Base-by-base conservation (phyloP, 176 grass and related monocot species). In the Neostapfia colusana region DNA sequence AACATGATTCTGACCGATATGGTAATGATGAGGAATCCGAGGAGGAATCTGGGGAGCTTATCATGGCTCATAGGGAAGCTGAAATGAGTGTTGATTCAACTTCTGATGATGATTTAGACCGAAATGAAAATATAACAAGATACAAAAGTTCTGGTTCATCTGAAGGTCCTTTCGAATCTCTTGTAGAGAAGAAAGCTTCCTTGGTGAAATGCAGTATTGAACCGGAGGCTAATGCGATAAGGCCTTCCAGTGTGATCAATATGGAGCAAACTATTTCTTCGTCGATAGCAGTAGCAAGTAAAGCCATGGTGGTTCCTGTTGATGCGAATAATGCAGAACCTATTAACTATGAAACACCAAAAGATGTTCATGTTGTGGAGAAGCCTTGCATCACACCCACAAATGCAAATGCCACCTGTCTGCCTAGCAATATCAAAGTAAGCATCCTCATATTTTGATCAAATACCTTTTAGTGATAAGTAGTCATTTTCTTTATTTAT, bases 311-410 rank as follows among this genome's bases (percentile, higher is more conserved):
- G 79, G 46, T 63, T 71, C 75, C 78, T 61, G 88, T 76, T 89
- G 83, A 88, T 83, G 75, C 67, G 59, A 86, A 65, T 69, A 84
- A 58, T 7, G 55, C 72, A 76, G 92, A 87, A 79, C 76, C 88
- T 89, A 50, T 45, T 38, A 82, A 42, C 66, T 85, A 80, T 82
- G 77, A 83, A 63, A 81, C 76, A 65, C 87, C 84, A 50, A 85
- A 86, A 78, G 82, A 93, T 91, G 86, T 84, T 81, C 69, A 80
- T 51, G 83, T 85, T 79, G 76, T 93, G 66, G 91, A 93, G 84
- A 89, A 93, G 70, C 73, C 57, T 37, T 77, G 77, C 24, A 85
- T n/a, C 39, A 80, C 38, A 80, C 71, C 77, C 26, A 39, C 54
- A 76, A 88, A 75, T 79, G 68, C 72, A 57, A 86, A 70, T 85